These are phyloP conservation scores for Backusella psychrophila DNA, from an alignment of 192 early-diverging fungal species.

Conservation along the genomic window DNA sequence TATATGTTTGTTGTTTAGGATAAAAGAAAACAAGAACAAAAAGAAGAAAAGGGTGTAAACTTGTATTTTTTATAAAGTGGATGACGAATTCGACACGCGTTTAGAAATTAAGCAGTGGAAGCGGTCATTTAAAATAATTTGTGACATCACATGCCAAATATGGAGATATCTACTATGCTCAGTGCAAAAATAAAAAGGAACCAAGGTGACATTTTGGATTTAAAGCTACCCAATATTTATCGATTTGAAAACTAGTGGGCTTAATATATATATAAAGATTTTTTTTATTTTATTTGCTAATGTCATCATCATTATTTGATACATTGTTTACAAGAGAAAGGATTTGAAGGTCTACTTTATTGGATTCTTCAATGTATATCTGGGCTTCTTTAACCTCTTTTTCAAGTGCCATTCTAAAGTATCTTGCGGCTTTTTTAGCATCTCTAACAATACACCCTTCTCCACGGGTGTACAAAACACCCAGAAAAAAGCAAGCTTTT, in stretches of 20 bases:
- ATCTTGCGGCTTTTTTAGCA: not conserved
- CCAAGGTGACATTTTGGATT: too few relatives aligned
- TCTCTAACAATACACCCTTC: not conserved
- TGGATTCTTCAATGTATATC: not conserved
- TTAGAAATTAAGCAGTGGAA: not conserved
- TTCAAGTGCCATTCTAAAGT: not conserved
- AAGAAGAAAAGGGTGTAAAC: not conserved
- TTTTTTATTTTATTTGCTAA: too few relatives aligned
- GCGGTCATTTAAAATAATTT: not conserved
- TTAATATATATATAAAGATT: too few relatives aligned
- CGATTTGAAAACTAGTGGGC: too few relatives aligned
- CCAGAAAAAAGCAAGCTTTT: not conserved
- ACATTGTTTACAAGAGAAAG: too few relatives aligned
- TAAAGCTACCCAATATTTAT: too few relatives aligned
- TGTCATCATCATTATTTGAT: too few relatives aligned
- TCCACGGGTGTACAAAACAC: not conserved
- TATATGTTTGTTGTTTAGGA: not conserved
- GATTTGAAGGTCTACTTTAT: not conserved
- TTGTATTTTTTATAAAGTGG: not conserved
- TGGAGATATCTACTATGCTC: too few relatives aligned
- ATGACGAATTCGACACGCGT: constrained; percentile 7
- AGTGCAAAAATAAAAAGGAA: too few relatives aligned
- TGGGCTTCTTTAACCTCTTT: not conserved
- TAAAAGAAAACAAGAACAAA: not conserved
- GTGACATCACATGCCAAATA: not conserved